These are phyloP conservation scores for Glonium stellatum DNA, from an alignment of 495 filamentous ascomycete genomes.

Conservation along the genomic window DNA sequence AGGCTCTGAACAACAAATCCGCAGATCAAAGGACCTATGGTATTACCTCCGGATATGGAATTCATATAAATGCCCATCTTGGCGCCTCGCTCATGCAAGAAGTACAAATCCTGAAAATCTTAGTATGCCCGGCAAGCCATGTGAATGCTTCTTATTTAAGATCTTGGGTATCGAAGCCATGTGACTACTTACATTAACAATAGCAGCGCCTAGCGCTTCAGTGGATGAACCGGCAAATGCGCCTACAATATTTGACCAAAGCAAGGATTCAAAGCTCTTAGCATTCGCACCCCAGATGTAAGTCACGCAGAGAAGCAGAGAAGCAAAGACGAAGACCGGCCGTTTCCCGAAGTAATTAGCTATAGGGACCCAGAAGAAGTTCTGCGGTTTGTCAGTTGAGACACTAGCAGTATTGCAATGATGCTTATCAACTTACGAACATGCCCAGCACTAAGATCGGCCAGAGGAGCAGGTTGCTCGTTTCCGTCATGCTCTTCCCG, in stretches of 20 bases:
- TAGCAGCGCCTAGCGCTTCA: conserved; percentile 33
- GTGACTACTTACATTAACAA: conserved; percentile 30
- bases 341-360: conserved; percentile 37
- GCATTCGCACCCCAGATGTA: conserved; percentile 34
- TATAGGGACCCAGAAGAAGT: conserved; percentile 37
- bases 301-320: conserved; percentile 27
- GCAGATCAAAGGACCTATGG: conserved; percentile 33
- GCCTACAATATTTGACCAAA: conserved; percentile 34
- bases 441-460: conserved; percentile 32
- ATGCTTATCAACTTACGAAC: conserved; percentile 12
- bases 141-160: neutral
- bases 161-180: conserved; percentile 6
- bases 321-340: conserved; percentile 33
- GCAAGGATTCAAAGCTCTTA: conserved; percentile 25
- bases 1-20: conserved; percentile 29
- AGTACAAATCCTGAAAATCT: conserved; percentile 27
- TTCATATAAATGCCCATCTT: conserved; percentile 35
- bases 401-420: neutral
- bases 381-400: conserved; percentile 4
- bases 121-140: neutral
- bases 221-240: conserved; percentile 33
- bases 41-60: conserved; percentile 32
- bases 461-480: conserved; percentile 29
- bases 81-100: conserved; percentile 29
- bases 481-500: conserved; percentile 30